Base-by-base conservation (phyloP, 2,329 filamentous ascomycete species). In the Tolypocladium inflatum region DNA sequence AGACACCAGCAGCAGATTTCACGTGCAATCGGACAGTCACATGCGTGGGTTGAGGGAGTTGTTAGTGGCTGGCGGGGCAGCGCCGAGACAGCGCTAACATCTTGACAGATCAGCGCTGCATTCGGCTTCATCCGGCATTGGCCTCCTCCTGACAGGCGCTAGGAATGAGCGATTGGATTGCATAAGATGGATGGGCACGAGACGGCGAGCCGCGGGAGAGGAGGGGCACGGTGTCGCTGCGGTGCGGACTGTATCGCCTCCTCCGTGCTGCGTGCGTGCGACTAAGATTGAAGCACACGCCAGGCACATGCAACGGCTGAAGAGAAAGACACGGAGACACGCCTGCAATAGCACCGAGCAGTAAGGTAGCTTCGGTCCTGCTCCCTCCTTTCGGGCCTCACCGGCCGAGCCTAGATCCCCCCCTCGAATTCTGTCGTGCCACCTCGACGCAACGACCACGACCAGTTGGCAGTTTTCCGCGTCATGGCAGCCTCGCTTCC, bases 401-500 rank as follows among this genome's bases (percentile, higher is more conserved):
- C 38, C 35, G 30, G 38, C 38, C 56, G 56, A 50, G 56, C 51
- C 56, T 30, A 48, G 56, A 33, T 43, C 13, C 15, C n/a, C 33
- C 15, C 35, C 19, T 39, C 39, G 38, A 19, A 23, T 15, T 30
- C n/a, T 9, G 39, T 52, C 54, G 53, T 58, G 45, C 57, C 57
- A 58, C 57, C 43, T 38, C 39, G 37, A n/a, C 38, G 23, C 35
- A 19, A 13, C 51, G 37, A 30, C 38, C 26, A 13, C 51, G 37
- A 30, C 2, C 41, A 26, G 30, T 42, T 21, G 41, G 9, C 11
- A 11, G n/a, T 3, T 23, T 21, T 17, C 42, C 33, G 38, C 58
- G 64, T 52, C 54, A 87, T 87, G 85, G 76, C 84, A 13, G 78
- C 84, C 35, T 79, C 81, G 61, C 77, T 90, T 26, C 86, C 87